Percentiles rank a stretch among this genome's conserved stretches.
These are phyloP conservation scores for Yarrowia sp. DNA, from an alignment of 805 yeast species.

Conservation along the genomic window DNA sequence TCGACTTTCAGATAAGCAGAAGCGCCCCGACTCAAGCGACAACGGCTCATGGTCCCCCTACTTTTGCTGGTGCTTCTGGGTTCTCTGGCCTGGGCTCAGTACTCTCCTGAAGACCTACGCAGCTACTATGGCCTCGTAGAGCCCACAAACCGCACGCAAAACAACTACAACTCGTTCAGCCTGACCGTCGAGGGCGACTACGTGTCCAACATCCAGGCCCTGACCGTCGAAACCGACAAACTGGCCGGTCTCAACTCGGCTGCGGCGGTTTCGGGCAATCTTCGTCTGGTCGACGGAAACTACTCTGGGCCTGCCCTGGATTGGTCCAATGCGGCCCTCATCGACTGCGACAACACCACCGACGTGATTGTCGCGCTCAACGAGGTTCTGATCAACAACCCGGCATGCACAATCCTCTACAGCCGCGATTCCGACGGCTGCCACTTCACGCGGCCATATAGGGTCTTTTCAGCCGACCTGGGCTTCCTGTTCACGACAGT, in stretches of 20 bases:
- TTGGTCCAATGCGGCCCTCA: conserved; percentile 31
- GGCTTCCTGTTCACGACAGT: conserved; percentile 34
- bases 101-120: conserved; percentile 8
- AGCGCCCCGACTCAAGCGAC: too few relatives aligned
- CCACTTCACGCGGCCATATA: conserved; percentile 29
- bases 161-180: conserved; percentile 16
- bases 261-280: conserved; percentile 5
- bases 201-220: conserved; percentile 13
- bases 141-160: conserved; percentile 14
- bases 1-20: too few relatives aligned
- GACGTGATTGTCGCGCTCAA: conserved; percentile 30
- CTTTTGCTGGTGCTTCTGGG: background rate
- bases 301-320: conserved; percentile 22
- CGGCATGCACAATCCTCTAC: conserved; percentile 33
- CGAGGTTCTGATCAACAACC: conserved; percentile 28
- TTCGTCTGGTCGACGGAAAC: background rate
- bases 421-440: conserved; percentile 31
- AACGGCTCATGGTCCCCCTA: too few relatives aligned
- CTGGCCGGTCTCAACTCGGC: conserved; percentile 18
- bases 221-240: conserved; percentile 22
- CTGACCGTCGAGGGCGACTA: background rate
- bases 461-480: conserved; percentile 30
- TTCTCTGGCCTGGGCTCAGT: background rate
- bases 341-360: conserved; percentile 32
- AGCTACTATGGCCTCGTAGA: conserved; percentile 13